Conservation (phyloP, 202 grass and related monocot genomes). For the Carex sylvatica region DNA sequence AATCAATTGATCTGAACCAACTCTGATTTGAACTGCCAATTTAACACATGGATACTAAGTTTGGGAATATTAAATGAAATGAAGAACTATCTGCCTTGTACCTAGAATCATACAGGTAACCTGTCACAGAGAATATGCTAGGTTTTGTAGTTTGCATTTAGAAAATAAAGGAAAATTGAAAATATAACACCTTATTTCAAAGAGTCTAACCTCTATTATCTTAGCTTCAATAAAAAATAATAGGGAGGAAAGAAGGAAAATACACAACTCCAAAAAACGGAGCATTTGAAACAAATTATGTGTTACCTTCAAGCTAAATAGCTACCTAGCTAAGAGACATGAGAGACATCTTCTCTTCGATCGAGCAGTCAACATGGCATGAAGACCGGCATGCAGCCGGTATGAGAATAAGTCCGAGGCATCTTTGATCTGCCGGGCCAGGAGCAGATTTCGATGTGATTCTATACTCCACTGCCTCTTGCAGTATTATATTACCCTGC, state of each 20-base stretch:
- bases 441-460: constrained; percentile 27
- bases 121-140: not conserved
- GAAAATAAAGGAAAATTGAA: not conserved
- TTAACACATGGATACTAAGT: not conserved
- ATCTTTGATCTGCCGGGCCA: constrained; percentile 52
- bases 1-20: not conserved
- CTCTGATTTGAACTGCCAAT: not conserved
- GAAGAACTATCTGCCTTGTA: not conserved
- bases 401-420: constrained; percentile 82
- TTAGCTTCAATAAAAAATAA: not conserved
- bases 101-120: not conserved
- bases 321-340: constrained; percentile 52
- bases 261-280: not conserved
- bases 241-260: not conserved
- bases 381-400: constrained; percentile 64
- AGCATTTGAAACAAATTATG: not conserved
- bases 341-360: constrained; percentile 75
- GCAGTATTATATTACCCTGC: constrained; percentile 92
- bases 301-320: not conserved
- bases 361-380: constrained; percentile 74
- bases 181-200: constrained; percentile 6
- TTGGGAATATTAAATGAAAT: not conserved
- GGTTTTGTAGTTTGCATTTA: not conserved
- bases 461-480: constrained; percentile 84
- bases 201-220: not conserved